These are phyloP conservation scores for Nicotiana paniculata DNA, from an alignment of 257 asterid genomes.

Conservation along the genomic window DNA sequence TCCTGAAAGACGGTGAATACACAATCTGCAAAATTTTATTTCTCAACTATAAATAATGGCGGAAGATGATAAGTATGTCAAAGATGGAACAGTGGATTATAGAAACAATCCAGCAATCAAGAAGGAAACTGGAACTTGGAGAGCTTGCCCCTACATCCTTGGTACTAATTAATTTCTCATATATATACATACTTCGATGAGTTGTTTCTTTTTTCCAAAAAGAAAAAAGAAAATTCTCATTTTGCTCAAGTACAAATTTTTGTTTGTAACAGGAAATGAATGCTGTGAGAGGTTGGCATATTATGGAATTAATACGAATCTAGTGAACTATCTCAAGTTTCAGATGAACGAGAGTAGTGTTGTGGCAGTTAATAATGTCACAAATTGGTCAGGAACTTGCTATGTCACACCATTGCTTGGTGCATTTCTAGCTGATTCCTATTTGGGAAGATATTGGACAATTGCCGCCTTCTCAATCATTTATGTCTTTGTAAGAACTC, in stretches of 20 bases:
- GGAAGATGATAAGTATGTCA: constrained; percentile 35
- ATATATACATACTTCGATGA: not conserved
- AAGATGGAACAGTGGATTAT: constrained; percentile 57
- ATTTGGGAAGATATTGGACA: constrained; percentile 78
- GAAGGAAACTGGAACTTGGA: constrained; percentile 58
- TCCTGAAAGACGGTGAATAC: not conserved
- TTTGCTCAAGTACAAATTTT: not conserved
- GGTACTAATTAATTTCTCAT: constrained; percentile 22
- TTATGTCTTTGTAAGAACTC: constrained; percentile 47
- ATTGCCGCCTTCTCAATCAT: constrained; percentile 54
- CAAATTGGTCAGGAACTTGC: constrained; percentile 78
- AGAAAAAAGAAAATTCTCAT: too few relatives aligned
- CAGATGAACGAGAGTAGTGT: constrained; percentile 56
- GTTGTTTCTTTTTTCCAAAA: not conserved
- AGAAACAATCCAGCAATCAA: constrained; percentile 47
- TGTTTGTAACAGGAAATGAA: constrained; percentile 43
- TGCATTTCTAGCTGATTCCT: constrained; percentile 67
- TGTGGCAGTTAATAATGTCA: constrained; percentile 47
- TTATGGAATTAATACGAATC: constrained; percentile 62
- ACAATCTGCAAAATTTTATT: too few relatives aligned
- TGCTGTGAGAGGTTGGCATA: constrained; percentile 78
- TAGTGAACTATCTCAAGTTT: constrained; percentile 53
- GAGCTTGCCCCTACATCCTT: constrained; percentile 71
- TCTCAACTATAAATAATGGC: constrained; percentile 22
- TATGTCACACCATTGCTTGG: constrained; percentile 63